Base-by-base conservation (phyloP, 208 protist genomes). In the Trypanosoma theileri region DNA sequence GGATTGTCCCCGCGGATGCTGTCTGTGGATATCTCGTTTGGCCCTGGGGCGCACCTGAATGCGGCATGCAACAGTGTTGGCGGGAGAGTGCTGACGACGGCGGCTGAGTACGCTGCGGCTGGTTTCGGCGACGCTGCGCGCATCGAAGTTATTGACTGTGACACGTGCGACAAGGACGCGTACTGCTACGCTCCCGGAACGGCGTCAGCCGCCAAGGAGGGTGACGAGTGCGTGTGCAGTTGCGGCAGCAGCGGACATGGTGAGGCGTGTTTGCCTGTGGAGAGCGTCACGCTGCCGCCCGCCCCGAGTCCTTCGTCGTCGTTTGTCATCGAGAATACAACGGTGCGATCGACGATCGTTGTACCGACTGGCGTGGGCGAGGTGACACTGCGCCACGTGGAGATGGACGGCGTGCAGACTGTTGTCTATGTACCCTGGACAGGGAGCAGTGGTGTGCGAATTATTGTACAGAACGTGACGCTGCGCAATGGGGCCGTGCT, bases 371-470 rank as follows among this genome's bases (percentile, higher is more conserved):
- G 59, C 10, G 22, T 42, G 46, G 55, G 46, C 4, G 58, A 63
- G 24, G 58, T 63, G 17, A 35, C 59, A 0, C 59, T 65, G 46
- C 42, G 59, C 14, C 19, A 55, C n/a, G 42, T 65, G 17, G 59
- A 54, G 26, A 14, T 65, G 22, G 59, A 65, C 24, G 59, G 59
- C 17, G 59, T 65, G 42, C 41, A 52, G 16, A 7, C 26, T 19
- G 24, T 44, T 17, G 17, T 69, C 63, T 69, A 69, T 50, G 63
- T 69, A 22, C 63, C 63, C 24, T 69, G 63, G 63, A 69, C 58
- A 50, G 46, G 51, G 51, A 8, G 24, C 22, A 51, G 17, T 28
- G 19, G 44, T 31, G 63, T 59, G 63, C 41, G 24, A 12, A 59
- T 69, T 35, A 8, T 40, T 40, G 22, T 67, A 28, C 54, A 57